phyloP scores from a whole-genome alignment of 2,329 filamentous ascomycete genomes.

The Nothophoma quercina region DNA sequence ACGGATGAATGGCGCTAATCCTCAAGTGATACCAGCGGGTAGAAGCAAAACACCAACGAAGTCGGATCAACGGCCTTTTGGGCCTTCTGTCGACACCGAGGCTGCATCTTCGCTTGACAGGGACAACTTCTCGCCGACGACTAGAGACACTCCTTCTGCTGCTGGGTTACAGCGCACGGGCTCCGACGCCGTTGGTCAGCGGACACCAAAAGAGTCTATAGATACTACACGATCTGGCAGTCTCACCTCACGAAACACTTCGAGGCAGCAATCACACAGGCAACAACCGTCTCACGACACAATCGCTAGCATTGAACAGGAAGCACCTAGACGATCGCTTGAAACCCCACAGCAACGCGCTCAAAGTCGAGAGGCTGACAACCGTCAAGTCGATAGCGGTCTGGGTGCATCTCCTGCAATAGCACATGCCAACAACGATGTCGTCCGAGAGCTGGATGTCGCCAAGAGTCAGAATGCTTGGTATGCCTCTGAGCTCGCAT shows the following conservation, averaged over 20 bases:
- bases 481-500: constrained; percentile 93
- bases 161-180: constrained; percentile 38
- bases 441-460: constrained; percentile 86
- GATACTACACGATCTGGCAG: constrained; percentile 46
- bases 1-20: constrained; percentile 53
- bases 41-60: constrained; percentile 62
- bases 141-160: constrained; percentile 45
- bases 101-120: constrained; percentile 54
- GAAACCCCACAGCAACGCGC: constrained; percentile 43
- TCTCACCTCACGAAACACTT: constrained; percentile 44
- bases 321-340: constrained; percentile 40
- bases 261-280: constrained; percentile 53
- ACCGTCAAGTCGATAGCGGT: constrained; percentile 65
- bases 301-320: constrained; percentile 57
- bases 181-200: constrained; percentile 40
- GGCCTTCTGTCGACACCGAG: constrained; percentile 53
- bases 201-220: constrained; percentile 46
- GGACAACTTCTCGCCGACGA: constrained; percentile 57
- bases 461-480: constrained; percentile 89
- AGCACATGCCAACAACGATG: constrained; percentile 71
- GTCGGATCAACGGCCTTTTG: constrained; percentile 55
- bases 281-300: constrained; percentile 70
- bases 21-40: constrained; percentile 26
- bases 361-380: constrained; percentile 42
- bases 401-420: constrained; percentile 66